Evolutionary conservation across 306 rosid genomes (phyloP).

Genomic region (Urtica urens): DNA sequence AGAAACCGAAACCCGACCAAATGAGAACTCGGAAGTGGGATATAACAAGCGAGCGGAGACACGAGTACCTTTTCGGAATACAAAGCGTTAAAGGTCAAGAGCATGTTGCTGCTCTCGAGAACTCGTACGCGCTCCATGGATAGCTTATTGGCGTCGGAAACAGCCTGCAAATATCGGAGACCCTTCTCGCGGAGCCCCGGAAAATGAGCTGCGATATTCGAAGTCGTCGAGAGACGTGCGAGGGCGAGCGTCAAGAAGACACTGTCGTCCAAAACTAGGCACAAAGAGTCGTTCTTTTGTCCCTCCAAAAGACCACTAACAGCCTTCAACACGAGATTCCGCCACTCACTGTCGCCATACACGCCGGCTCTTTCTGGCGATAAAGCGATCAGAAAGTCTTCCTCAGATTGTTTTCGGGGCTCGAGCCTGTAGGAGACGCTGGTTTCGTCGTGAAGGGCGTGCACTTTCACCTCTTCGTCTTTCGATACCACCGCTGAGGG

Average conservation of each 20-base stretch:
- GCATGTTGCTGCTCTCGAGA: conserved; percentile 40
- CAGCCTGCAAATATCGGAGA: conserved; percentile 52
- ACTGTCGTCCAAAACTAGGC: conserved; percentile 81
- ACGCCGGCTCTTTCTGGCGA: conserved; percentile 73
- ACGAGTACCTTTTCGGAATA: conserved; percentile 47
- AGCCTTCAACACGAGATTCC: conserved; percentile 47
- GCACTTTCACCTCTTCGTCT: conserved; percentile 28
- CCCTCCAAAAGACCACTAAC: conserved; percentile 50
- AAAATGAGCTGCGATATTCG: conserved; percentile 48
- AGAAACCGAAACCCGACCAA: not conserved
- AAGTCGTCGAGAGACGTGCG: conserved; percentile 41
- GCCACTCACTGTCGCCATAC: conserved; percentile 71
- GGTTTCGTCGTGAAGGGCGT: conserved; percentile 53
- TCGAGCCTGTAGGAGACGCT: conserved; percentile 51
- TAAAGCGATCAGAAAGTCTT: conserved; percentile 40
- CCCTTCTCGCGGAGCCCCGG: conserved; percentile 67
- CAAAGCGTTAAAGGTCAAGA: conserved; percentile 38
- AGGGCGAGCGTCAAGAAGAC: conserved; percentile 56
- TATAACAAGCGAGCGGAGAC: not conserved
- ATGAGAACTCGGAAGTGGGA: no score
- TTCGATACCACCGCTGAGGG: conserved; percentile 36
- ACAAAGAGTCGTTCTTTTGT: conserved; percentile 34
- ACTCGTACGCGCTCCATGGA: conserved; percentile 48
- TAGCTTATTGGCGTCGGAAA: conserved; percentile 46
- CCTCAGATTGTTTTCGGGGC: conserved; percentile 24